Evolutionary conservation across 2,329 filamentous ascomycete species (phyloP), one percentile per base, ranked within the genome.

Genomic region (Trichoderma sp.): DNA sequence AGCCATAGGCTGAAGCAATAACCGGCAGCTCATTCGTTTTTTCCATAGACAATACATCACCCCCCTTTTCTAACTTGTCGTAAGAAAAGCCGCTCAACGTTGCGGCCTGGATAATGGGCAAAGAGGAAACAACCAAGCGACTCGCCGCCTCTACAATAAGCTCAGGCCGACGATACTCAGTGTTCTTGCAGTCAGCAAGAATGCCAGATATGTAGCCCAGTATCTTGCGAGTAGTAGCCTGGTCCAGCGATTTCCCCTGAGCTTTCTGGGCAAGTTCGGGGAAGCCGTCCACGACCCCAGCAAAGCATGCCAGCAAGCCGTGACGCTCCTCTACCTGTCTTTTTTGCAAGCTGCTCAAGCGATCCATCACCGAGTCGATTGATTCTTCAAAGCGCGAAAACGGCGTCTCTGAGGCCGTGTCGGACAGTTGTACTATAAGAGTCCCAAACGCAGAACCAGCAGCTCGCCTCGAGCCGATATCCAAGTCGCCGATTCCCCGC

Each of bases 401-500:
- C 67, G 75, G 67, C 13, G 69, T 42, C 4, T 68, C 59, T 2
- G 69, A 61, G 17, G 45, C 64, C 0, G 68, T 61, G 7, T 77
- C 67, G 10, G 80, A 79, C 39, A 81, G 73, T 67, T 81, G 79
- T 39, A 76, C 80, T 70, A 79, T 83, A 5, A 94, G 76, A 1
- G 77, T 75, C 6, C 92, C 92, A 72, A 94, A 89, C 0, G 92
- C 89, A 1, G 78, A 79, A 1, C 91, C 92, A 15, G 93, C 90
- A 59, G 87, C 85, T 72, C 92, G 85, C 69, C 95, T 87, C 2
- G 93, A 92, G 6, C 84, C 81, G 0, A 89, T 85, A 76, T 97
- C 93, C 9, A 88, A 83, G 71, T 96, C 92, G 0, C 90, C 89
- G n/a, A 96, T 86, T 1, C 95, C 95, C 77, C 94, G 87, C 95